Conservation (phyloP, 805 yeast species). For the Wickerhamomyces sydowiorum region DNA sequence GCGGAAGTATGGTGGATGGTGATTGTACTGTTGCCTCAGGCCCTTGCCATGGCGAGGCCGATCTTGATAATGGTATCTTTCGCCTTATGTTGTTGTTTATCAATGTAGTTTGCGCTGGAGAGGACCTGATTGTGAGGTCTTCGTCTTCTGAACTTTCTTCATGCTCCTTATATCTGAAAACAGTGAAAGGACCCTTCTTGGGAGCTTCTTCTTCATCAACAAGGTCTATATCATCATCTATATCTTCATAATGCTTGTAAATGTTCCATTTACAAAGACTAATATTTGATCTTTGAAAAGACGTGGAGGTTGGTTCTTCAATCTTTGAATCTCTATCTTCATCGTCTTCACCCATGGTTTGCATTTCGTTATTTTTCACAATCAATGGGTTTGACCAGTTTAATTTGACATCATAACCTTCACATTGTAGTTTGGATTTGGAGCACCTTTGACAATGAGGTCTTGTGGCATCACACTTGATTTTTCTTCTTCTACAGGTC, state of each 20-base stretch:
- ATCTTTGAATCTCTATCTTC: slow-evolving; percentile 20
- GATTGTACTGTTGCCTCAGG: too few relatives aligned
- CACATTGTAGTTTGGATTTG: slow-evolving; percentile 62
- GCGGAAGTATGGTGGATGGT: too few relatives aligned
- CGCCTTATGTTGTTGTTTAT: too few relatives aligned
- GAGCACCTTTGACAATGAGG: slow-evolving; percentile 69
- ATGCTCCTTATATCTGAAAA: not conserved
- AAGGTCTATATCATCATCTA: slow-evolving; percentile 59
- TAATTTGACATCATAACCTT: slow-evolving; percentile 76
- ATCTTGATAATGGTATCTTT: too few relatives aligned
- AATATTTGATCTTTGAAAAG: slow-evolving; percentile 60
- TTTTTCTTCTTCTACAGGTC: slow-evolving; percentile 80
- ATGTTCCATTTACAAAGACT: slow-evolving; percentile 36
- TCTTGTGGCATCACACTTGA: slow-evolving; percentile 68
- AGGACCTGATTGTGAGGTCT: too few relatives aligned
- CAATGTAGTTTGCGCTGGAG: too few relatives aligned
- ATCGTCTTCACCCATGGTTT: slow-evolving; percentile 9
- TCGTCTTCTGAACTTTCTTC: not conserved
- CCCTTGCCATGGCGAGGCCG: too few relatives aligned
- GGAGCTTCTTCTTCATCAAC: slow-evolving; percentile 32
- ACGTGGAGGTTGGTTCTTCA: slow-evolving; percentile 31
- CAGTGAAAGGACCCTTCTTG: slow-evolving; percentile 1
- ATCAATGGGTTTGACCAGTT: slow-evolving; percentile 59
- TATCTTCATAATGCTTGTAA: slow-evolving; percentile 55
- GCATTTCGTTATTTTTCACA: slow-evolving; percentile 36